These are phyloP conservation scores for Globisporangium solare DNA, from an alignment of 352 stramenopile species.

Conservation along the genomic window DNA sequence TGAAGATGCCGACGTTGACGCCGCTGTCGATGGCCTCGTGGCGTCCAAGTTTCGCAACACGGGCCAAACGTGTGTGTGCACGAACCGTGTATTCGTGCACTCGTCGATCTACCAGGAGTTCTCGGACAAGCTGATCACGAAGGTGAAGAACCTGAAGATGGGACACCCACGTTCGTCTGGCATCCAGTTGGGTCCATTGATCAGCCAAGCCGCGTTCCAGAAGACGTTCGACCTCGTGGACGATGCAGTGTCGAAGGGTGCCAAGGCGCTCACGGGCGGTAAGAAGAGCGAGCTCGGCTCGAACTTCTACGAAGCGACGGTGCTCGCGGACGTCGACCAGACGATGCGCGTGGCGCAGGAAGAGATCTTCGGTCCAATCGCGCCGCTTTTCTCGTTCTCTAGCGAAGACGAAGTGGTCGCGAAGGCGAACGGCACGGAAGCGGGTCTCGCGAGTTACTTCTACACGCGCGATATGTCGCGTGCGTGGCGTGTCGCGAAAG, in stretches of 20 bases:
- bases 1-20: conserved; percentile 80
- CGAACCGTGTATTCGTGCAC: conserved; percentile 94
- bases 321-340: conserved; percentile 83
- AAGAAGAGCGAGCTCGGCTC: conserved; percentile 41
- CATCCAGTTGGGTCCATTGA: conserved; percentile 92
- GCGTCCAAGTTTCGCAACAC: conserved; percentile 88
- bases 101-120: conserved; percentile 92
- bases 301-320: conserved; percentile 94
- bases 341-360: conserved; percentile 88
- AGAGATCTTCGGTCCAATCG: conserved; percentile 97
- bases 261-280: conserved; percentile 81
- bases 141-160: conserved; percentile 82
- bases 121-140: conserved; percentile 64
- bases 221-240: conserved; percentile 86
- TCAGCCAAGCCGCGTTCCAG: conserved; percentile 86
- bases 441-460: conserved; percentile 94
- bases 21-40: conserved; percentile 82
- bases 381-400: conserved; percentile 91
- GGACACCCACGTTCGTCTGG: conserved; percentile 77
- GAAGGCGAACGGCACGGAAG: conserved; percentile 91
- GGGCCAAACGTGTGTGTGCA: conserved; percentile 86
- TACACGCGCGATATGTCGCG: conserved; percentile 90
- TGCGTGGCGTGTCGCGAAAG: conserved; percentile 80
- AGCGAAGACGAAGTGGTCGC: conserved; percentile 94
- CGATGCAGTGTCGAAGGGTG: conserved; percentile 90